These are phyloP conservation scores for Trichoderma atrobrunneum DNA, from an alignment of 2,329 filamentous ascomycete genomes.

Conservation along the genomic window DNA sequence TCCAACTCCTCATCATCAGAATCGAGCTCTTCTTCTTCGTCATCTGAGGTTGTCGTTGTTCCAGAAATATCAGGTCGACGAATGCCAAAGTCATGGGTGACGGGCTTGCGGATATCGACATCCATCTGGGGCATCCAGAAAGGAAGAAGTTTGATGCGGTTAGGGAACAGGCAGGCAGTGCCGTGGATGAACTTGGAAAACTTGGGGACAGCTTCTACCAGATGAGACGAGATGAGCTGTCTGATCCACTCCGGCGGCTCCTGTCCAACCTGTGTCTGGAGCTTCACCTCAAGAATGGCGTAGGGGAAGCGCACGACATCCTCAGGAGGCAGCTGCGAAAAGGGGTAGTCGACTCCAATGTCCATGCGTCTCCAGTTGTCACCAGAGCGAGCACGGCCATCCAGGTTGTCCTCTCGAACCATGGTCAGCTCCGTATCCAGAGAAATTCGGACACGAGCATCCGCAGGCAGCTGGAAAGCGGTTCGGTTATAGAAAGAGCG, in stretches of 20 bases:
- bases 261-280: conserved; percentile 93
- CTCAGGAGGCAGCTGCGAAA: conserved; percentile 78
- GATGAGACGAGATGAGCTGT: conserved; percentile 85
- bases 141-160: conserved; percentile 82
- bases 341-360: conserved; percentile 94
- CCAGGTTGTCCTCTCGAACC: conserved; percentile 91
- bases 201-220: conserved; percentile 98
- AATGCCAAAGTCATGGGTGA: conserved; percentile 86
- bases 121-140: conserved; percentile 99
- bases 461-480: conserved; percentile 93
- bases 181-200: conserved; percentile 99
- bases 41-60: conserved; percentile 73
- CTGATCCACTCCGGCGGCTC: conserved; percentile 96
- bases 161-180: conserved; percentile 80
- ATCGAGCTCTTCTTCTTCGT: conserved; percentile 69
- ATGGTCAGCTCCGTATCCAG: conserved; percentile 95
- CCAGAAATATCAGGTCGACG: conserved; percentile 72
- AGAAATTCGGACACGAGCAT: conserved; percentile 93
- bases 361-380: conserved; percentile 96
- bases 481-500: conserved; percentile 98
- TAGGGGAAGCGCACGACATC: conserved; percentile 94
- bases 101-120: conserved; percentile 91
- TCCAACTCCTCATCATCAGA: conserved; percentile 60
- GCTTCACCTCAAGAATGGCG: conserved; percentile 92
- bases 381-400: conserved; percentile 71